A percentile compares a stretch with the other conserved stretches of the same genome.
Conservation (phyloP, 2,329 filamentous ascomycete genomes). For the Arthroderma sp. region DNA sequence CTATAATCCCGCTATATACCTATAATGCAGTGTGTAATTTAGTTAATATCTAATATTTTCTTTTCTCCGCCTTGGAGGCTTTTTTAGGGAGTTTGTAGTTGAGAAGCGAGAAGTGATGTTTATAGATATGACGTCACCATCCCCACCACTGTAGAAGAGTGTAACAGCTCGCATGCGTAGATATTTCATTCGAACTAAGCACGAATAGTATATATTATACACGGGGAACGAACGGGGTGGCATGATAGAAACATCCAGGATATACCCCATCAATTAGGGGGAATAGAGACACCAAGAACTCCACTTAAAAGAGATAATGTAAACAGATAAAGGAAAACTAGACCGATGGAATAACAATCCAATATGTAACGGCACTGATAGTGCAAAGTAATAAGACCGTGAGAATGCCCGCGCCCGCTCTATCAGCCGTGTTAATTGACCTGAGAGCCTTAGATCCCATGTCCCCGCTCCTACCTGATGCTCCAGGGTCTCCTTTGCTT, state of each 20-base stretch:
- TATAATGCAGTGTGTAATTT: not conserved
- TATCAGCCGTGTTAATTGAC: slow-evolving; percentile 25
- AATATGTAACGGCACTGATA: slow-evolving; percentile 18
- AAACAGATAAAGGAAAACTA: not conserved
- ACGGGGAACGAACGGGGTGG: not conserved
- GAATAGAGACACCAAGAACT: not conserved
- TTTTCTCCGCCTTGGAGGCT: no score
- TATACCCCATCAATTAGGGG: not conserved
- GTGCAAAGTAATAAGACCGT: slow-evolving; percentile 23
- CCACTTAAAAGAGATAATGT: not conserved
- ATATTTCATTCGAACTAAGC: no score
- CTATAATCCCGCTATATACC: not conserved
- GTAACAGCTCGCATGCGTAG: no score
- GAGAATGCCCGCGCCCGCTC: slow-evolving; percentile 30
- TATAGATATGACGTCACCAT: not conserved
- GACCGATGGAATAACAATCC: not conserved
- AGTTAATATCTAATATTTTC: not conserved
- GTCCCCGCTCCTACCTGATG: slow-evolving; percentile 12
- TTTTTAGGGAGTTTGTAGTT: not conserved
- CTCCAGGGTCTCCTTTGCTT: slow-evolving; percentile 18
- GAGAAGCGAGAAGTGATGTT: no score
- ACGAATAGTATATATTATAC: not conserved
- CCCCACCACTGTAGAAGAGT: no score
- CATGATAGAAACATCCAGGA: not conserved
- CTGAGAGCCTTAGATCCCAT: slow-evolving; percentile 6